Evolutionary conservation across 1,284 basidiomycete genomes (phyloP).

Genomic region (Athelia sp.): DNA sequence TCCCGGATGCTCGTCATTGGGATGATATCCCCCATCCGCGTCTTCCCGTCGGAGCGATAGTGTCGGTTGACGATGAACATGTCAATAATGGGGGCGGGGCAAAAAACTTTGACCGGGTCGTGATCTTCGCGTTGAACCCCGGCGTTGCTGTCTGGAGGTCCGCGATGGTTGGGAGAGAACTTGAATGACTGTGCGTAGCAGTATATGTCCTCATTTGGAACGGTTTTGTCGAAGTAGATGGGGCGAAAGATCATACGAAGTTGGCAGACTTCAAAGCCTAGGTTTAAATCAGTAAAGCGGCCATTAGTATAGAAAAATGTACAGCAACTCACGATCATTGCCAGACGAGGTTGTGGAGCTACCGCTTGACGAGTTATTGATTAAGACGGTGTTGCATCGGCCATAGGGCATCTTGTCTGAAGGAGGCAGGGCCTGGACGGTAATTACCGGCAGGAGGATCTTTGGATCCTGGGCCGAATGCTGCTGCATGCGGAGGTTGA

Average conservation of each 20-base stretch:
- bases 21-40: background rate
- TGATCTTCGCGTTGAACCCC: background rate
- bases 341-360: background rate
- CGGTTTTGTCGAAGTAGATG: background rate
- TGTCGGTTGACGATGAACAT: conserved; percentile 2
- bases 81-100: background rate
- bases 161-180: background rate
- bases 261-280: background rate
- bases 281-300: background rate
- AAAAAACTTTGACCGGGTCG: no score
- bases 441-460: background rate
- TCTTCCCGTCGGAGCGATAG: background rate
- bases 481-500: conserved; percentile 1
- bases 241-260: background rate
- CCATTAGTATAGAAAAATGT: background rate
- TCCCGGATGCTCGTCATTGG: background rate
- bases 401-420: background rate
- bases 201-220: background rate
- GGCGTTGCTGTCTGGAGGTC: background rate
- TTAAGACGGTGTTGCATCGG: background rate
- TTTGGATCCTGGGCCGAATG: background rate
- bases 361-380: background rate
- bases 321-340: background rate
- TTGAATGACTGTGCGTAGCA: conserved; percentile 1
- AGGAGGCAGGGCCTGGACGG: conserved; percentile 1